Conservation (phyloP, 2,329 filamentous ascomycete species). For the Aspergillus sp. region DNA sequence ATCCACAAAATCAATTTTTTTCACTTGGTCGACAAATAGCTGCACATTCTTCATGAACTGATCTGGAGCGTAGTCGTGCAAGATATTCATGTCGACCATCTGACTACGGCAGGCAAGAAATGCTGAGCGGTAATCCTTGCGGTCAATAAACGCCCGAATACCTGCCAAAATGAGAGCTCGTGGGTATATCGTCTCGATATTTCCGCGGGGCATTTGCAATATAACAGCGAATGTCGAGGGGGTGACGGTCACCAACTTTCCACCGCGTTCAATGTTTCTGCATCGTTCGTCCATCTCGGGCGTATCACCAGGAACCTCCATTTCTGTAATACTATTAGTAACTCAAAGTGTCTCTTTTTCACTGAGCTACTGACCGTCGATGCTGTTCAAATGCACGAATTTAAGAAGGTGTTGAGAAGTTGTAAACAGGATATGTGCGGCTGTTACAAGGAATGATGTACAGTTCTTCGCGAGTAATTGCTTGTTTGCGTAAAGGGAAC, state of each 20-base stretch:
- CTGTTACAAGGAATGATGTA: constrained; percentile 79
- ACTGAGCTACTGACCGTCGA: constrained; percentile 45
- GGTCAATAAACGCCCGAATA: constrained; percentile 71
- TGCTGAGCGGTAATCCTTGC: constrained; percentile 71
- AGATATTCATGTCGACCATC: constrained; percentile 93
- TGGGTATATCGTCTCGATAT: constrained; percentile 90
- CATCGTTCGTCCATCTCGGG: constrained; percentile 89
- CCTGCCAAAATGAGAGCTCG: constrained; percentile 86
- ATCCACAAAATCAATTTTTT: constrained; percentile 74
- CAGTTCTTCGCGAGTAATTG: constrained; percentile 72
- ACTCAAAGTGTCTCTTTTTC: not conserved
- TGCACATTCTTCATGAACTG: constrained; percentile 72
- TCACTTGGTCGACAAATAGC: constrained; percentile 75
- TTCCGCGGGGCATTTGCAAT: constrained; percentile 91
- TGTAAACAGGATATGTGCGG: constrained; percentile 79
- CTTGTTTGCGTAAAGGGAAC: constrained; percentile 70
- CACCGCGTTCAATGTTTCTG: constrained; percentile 82
- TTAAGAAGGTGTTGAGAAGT: constrained; percentile 90
- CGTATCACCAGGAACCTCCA: constrained; percentile 77
- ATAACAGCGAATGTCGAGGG: constrained; percentile 78
- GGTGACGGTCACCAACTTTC: constrained; percentile 77
- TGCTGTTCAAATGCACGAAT: constrained; percentile 70
- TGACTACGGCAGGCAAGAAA: constrained; percentile 86
- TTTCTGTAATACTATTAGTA: constrained; percentile 44
- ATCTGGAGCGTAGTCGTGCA: constrained; percentile 83